Percentiles rank a stretch among this genome's conserved stretches.
Conservation (phyloP, 345 rosid species). For the Anacardium occidentale region DNA sequence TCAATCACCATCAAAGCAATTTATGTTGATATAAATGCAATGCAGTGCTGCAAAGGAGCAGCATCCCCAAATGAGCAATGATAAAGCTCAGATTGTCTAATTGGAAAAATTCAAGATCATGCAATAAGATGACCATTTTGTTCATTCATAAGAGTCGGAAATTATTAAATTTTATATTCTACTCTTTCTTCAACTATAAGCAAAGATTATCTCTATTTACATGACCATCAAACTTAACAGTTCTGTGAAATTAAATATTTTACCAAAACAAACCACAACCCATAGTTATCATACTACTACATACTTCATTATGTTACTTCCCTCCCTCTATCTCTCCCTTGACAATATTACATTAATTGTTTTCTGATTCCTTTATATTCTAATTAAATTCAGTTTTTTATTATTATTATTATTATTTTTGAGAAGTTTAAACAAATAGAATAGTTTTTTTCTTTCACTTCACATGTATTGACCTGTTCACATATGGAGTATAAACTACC, state of each 20-base stretch:
- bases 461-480: neutral
- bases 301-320: too few relatives aligned
- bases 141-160: neutral
- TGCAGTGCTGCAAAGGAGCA: neutral
- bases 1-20: conserved; percentile 1
- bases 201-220: too few relatives aligned
- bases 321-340: too few relatives aligned
- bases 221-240: too few relatives aligned
- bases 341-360: too few relatives aligned
- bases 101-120: neutral
- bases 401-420: too few relatives aligned
- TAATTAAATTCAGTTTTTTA: neutral
- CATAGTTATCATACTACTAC: too few relatives aligned
- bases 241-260: neutral
- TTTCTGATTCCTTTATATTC: neutral
- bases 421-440: neutral
- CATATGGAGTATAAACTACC: neutral
- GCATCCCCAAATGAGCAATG: neutral
- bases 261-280: neutral
- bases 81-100: neutral
- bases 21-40: neutral
- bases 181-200: too few relatives aligned
- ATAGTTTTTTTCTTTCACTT: neutral
- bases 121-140: neutral
- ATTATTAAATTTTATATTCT: too few relatives aligned